Base-by-base conservation (phyloP, 1,139 yeast genomes). In the Candida sp. region DNA sequence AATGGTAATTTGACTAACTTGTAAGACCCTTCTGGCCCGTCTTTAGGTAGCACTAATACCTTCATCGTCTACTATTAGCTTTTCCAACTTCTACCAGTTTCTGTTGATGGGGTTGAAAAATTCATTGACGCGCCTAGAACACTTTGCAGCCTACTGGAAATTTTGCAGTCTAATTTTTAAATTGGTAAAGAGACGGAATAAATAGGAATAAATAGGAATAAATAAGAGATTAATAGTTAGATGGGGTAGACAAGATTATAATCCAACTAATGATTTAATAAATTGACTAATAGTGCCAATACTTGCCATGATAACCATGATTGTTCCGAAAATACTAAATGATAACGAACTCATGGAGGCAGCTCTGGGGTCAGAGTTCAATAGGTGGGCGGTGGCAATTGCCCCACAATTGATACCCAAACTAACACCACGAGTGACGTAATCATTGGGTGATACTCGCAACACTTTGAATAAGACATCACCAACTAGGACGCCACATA, bases 351-450 rank as follows among this genome's bases (percentile, higher is more conserved):
- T 80, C 74, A 87, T 79, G 5, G 90, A 87, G 1, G 91, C 91
- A 19, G 95, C 93, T 50, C 95, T 68, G 4, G 95, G 88, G 54
- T 86, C 91, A 32, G 75, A 73, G 27, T 77, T 78, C 32, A 87
- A 63, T 41, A 87, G 64, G 59, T 84, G 86, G 0, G 93, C 93
- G 3, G 95, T 84, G 1, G 90, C 89, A 42, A 87, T 84, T 1
- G 95, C 95, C 5, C 91, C 88, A 54, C 91, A 84, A 55, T 84
- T 84, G 41, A 85, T 76, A 2, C 95, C 95, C 43, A 86, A 64
- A 1, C 88, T 81, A 12, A 86, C 80, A 1, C 95, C 95, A 49
- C 91, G 64, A 0, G 91, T 83, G 5, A 87, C 83, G 56, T 78
- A 87, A 58, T 87, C 95, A 53, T 79, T 77, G 30, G 75, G 72